A percentile compares a stretch with the other conserved stretches of the same genome.
phyloP scores from a whole-genome alignment of 2,329 filamentous ascomycete genomes.

The Colletotrichum brevisporum region DNA sequence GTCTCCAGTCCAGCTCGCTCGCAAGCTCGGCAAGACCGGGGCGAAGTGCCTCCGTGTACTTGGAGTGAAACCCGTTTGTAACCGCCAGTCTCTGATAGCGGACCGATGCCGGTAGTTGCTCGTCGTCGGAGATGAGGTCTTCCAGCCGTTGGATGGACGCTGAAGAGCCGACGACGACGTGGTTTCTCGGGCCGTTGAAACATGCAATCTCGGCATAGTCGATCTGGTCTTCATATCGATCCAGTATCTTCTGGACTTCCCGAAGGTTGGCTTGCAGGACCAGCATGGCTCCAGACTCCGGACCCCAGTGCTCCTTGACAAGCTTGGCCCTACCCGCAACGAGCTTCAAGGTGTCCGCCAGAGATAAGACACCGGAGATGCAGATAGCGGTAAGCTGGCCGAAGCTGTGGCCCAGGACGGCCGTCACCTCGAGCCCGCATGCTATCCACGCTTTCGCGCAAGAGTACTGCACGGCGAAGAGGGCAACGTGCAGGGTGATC shows the following conservation, averaged over 20 bases:
- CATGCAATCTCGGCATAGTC: constrained; percentile 21
- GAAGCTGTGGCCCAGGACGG: constrained; percentile 51
- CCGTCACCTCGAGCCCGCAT: constrained; percentile 13
- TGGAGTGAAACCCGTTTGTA: constrained; percentile 24
- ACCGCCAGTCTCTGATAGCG: background rate
- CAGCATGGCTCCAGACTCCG: constrained; percentile 49
- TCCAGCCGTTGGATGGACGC: background rate
- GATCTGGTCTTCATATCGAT: background rate
- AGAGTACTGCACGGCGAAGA: constrained; percentile 21
- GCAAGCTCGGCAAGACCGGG: background rate
- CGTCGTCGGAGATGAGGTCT: background rate
- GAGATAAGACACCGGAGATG: constrained; percentile 47
- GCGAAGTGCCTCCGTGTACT: background rate
- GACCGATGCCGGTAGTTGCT: background rate
- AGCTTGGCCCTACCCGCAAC: constrained; percentile 49
- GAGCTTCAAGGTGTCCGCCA: constrained; percentile 48
- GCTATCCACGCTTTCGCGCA: constrained; percentile 17
- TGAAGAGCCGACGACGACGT: constrained; percentile 16
- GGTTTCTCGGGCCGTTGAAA: constrained; percentile 19
- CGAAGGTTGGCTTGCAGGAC: constrained; percentile 39
- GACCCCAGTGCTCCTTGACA: constrained; percentile 49
- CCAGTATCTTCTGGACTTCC: background rate
- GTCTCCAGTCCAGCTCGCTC: background rate
- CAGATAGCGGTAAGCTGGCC: constrained; percentile 53
- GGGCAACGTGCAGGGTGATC: constrained; percentile 51